phyloP scores from a whole-genome alignment of 164 flowering plant species.

The Vitis rupestris region DNA sequence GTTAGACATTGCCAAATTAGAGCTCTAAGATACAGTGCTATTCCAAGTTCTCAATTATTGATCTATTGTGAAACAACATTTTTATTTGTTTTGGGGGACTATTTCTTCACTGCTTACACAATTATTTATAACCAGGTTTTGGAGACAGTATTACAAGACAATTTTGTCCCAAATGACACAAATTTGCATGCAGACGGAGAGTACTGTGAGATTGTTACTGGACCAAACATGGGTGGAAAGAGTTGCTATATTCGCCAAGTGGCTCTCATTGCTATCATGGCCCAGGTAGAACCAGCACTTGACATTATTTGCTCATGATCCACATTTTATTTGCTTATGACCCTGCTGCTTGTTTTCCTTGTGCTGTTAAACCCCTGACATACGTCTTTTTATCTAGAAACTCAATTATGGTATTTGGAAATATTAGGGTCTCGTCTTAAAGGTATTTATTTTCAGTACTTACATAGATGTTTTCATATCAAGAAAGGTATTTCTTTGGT shows the following conservation, averaged over 20 bases:
- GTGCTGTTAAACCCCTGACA: too few species aligned
- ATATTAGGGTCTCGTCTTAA: too few species aligned
- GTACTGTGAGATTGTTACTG: slow-evolving; percentile 86
- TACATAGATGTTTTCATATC: too few species aligned
- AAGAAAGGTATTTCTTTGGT: too few species aligned
- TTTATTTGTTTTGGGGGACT: background rate
- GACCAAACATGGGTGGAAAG: slow-evolving; percentile 99
- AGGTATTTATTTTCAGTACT: too few species aligned
- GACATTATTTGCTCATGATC: background rate
- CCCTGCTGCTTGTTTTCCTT: too few species aligned
- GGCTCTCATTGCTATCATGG: slow-evolving; percentile 88
- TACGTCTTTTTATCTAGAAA: too few species aligned
- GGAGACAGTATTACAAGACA: slow-evolving; percentile 67
- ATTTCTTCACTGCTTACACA: background rate
- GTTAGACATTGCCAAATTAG: too few species aligned
- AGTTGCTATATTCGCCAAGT: slow-evolving; percentile 99
- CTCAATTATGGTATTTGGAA: too few species aligned
- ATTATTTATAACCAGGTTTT: slow-evolving; percentile 55
- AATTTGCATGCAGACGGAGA: slow-evolving; percentile 64
- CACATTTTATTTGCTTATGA: background rate
- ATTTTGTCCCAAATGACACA: slow-evolving; percentile 92
- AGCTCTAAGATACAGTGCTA: too few species aligned
- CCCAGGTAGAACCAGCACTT: slow-evolving; percentile 59
- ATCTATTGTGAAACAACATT: background rate
- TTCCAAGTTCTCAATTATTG: background rate